A percentile compares a stretch with the other conserved stretches of the same genome.
Conservation (phyloP, 352 stramenopile species). For the Saprolegnia diclina region DNA sequence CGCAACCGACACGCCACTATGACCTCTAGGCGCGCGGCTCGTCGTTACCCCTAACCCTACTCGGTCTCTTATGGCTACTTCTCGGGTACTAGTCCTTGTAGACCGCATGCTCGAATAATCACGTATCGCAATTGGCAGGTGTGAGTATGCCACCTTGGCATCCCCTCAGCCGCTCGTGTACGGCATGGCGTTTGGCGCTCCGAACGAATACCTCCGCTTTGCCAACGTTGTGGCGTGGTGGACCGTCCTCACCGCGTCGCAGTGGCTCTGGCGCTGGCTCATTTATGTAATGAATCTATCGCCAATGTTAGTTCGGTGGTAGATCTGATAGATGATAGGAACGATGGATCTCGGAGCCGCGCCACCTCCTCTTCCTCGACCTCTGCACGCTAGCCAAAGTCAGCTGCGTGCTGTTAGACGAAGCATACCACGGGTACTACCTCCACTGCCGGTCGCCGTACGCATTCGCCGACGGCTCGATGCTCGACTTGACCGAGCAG, state of each 20-base stretch:
- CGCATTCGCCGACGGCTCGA: conserved; percentile 87
- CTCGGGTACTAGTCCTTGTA: conserved; percentile 64
- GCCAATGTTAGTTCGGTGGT: conserved; percentile 33
- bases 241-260: conserved; percentile 54
- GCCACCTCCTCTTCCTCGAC: conserved; percentile 86
- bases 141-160: neutral
- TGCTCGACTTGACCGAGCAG: conserved; percentile 88
- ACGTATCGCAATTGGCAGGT: too few species aligned
- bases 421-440: conserved; percentile 92
- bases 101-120: too few species aligned
- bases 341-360: conserved; percentile 61
- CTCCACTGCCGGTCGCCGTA: conserved; percentile 92
- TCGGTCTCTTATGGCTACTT: conserved; percentile 85
- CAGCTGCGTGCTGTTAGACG: conserved; percentile 87
- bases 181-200: conserved; percentile 35
- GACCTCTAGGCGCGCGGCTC: conserved; percentile 33
- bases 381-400: conserved; percentile 93
- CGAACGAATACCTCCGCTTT: conserved; percentile 89
- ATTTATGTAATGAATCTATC: conserved; percentile 50
- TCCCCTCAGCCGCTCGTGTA: conserved; percentile 40
- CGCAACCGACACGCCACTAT: neutral
- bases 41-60: conserved; percentile 74
- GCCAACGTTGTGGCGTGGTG: conserved; percentile 84
- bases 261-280: conserved; percentile 87
- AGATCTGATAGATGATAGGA: conserved; percentile 36